Conservation (phyloP, 768 basidiomycete genomes). For the Sporobolomyces pararoseus region DNA sequence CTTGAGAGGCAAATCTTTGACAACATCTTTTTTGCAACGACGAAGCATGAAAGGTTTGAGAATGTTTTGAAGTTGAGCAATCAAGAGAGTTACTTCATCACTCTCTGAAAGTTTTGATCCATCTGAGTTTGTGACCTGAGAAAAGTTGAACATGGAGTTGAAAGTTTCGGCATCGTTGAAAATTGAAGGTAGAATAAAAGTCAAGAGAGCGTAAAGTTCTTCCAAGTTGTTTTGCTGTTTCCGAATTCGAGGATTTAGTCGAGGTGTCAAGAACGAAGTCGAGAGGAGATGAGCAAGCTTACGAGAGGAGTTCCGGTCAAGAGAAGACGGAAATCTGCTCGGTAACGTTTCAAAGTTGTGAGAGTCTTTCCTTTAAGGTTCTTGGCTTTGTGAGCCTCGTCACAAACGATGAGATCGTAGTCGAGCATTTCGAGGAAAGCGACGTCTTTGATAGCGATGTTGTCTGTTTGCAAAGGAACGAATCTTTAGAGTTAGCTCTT, state of each 20-base stretch:
- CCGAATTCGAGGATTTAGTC: no score
- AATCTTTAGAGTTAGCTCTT: not conserved
- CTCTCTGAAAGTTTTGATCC: slow-evolving; percentile 48
- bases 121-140: slow-evolving; percentile 59
- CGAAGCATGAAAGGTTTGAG: slow-evolving; percentile 92
- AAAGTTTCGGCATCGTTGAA: slow-evolving; percentile 61
- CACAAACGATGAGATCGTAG: slow-evolving; percentile 19
- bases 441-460: slow-evolving; percentile 18
- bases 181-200: slow-evolving; percentile 91
- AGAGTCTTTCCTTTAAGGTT: slow-evolving; percentile 64
- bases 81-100: slow-evolving; percentile 30
- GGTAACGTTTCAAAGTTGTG: slow-evolving; percentile 80
- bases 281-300: slow-evolving; percentile 43
- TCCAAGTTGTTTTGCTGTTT: slow-evolving; percentile 84
- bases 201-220: slow-evolving; percentile 90
- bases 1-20: slow-evolving; percentile 71
- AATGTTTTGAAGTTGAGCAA: slow-evolving; percentile 56
- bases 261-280: not conserved
- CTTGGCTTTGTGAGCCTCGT: slow-evolving; percentile 38
- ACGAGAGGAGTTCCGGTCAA: slow-evolving; percentile 92
- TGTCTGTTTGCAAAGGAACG: not conserved
- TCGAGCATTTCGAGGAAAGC: slow-evolving; percentile 10
- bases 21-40: slow-evolving; percentile 87
- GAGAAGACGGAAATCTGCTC: slow-evolving; percentile 80
- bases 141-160: slow-evolving; percentile 28